Evolutionary conservation across 306 rosid species (phyloP), one percentile per base, ranked within the genome.

Genomic region (Cajanus cajan): DNA sequence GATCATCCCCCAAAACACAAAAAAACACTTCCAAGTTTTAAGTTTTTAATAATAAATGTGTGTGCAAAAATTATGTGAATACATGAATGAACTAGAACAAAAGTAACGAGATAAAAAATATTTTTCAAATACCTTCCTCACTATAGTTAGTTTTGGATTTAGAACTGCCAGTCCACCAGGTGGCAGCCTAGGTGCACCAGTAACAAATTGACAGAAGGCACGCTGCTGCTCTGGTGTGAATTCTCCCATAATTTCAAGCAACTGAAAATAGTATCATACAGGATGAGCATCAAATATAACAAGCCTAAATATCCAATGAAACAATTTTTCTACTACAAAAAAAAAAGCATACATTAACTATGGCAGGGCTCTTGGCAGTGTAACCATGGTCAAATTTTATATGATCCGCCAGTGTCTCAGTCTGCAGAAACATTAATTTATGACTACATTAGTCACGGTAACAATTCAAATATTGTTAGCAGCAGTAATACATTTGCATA

Each of bases 381-480:
- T 91, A 96, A 78, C 99, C 99, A 82, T 96, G 99, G 83, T 96
- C 99, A 64, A 96, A 96, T 71, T 96, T 96, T 70, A 96, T 93
- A 84, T 96, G 97, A 85, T 96, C 99, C 44, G 80, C 93, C 21
- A 96, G 94, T 18, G 99, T 90, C 68, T 96, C 99, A 0, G 91
- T 89, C 99, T 96, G 89, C 81, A 87, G 21, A 74, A 74, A 63
- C 74, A 79, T 1, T 34, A 55, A 68, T 3, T 11, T 28, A 28
- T 51, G 19, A 58, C 5, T 50, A 66, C 24, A 13, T 19, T 33
- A 43, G 34, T 22, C 33, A 55, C 0, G 2, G 65, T 72, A 43
- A 77, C 28, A 77, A 36, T 40, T 19, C 70, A 85, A 73, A 71
- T 14, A 64, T 2, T 52, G 36, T 66, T 48, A 62, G 55, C 21